These are phyloP conservation scores for Achaetomium macrosporum DNA, from an alignment of 2,329 filamentous ascomycete genomes.

Conservation along the genomic window DNA sequence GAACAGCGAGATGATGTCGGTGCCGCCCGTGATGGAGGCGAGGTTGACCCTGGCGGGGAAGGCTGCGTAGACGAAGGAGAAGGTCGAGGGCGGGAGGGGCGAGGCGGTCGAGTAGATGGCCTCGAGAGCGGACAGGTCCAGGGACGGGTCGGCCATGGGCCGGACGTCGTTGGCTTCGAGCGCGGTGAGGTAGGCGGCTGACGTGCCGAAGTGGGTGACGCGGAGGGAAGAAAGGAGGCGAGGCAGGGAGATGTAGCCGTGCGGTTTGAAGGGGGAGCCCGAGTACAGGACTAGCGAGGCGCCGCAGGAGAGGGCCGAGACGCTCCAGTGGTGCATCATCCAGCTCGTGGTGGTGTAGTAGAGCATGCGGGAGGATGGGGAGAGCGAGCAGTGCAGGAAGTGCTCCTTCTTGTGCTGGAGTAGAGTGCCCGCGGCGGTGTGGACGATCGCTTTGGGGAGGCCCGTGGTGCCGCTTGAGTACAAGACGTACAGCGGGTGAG, in stretches of 20 bases:
- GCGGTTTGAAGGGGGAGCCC: slow-evolving; percentile 79
- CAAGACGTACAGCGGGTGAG: slow-evolving; percentile 88
- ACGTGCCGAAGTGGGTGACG: slow-evolving; percentile 93
- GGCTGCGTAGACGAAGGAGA: slow-evolving; percentile 78
- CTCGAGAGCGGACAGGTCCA: slow-evolving; percentile 60
- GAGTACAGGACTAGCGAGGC: slow-evolving; percentile 84
- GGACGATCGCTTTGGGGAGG: slow-evolving; percentile 87
- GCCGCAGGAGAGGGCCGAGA: slow-evolving; percentile 78
- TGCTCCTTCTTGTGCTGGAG: slow-evolving; percentile 98
- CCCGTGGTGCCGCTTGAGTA: slow-evolving; percentile 90
- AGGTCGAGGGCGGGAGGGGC: slow-evolving; percentile 86
- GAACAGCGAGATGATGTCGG: slow-evolving; percentile 94
- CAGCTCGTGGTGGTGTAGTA: slow-evolving; percentile 94
- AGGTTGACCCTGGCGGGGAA: slow-evolving; percentile 80
- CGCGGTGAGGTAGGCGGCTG: slow-evolving; percentile 85
- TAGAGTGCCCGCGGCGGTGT: slow-evolving; percentile 82
- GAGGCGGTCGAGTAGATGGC: slow-evolving; percentile 94
- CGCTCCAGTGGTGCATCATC: slow-evolving; percentile 99
- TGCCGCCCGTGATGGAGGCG: slow-evolving; percentile 89
- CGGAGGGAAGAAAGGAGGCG: slow-evolving; percentile 70
- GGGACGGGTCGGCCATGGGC: slow-evolving; percentile 47
- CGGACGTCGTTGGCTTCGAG: slow-evolving; percentile 72
- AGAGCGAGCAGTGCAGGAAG: slow-evolving; percentile 76
- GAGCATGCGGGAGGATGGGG: slow-evolving; percentile 66
- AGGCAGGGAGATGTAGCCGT: slow-evolving; percentile 76